Base-by-base conservation (phyloP, 805 yeast species). In the Yarrowia keelungensis region DNA sequence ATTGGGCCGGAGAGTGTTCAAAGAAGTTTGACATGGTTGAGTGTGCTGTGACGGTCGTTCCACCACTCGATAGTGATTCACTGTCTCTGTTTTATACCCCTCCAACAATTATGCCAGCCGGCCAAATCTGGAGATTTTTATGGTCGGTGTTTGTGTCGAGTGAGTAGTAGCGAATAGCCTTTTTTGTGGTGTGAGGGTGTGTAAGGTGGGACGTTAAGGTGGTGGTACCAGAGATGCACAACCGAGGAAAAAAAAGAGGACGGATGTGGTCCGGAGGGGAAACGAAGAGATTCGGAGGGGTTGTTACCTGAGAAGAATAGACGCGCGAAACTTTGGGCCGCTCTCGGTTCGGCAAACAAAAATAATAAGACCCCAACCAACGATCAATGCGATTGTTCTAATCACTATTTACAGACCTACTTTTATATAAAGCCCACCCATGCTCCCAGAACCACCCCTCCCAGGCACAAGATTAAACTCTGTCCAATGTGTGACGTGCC, bases 41-140 rank as follows among this genome's bases (percentile, higher is more conserved):
- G 42, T 5, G 32, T 53, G 35, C 16, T 12, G 36, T 7, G 8
- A 12, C 59, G 35, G 56, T 35, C 42, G 54, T 15, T 49, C n/a
- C 12, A 32, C 54, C 54, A 49, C 54, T 49, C 32, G 43, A 16
- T 38, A 39, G 43, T 38, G 59, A 38, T 16, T 51, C 42, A 39
- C 61, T 39, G 43, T 54, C 61, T 54, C 61, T 54, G 61, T 54
- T 54, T 56, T 56, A 32, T 56, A 54, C 64, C 49, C 64, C 49
- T 56, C 64, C 64, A 42, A 56, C 64, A n/a, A 56, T 42, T 56
- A 56, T 56, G 64, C 64, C 64, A 26, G 64, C 64, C 64, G 49
- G 64, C 64, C 64, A 56, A 43, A 19, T 56, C 64, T 42, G n/a
- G 47, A 41, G 64, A 53, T 39, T 53, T 53, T 53, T 53, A 53